A percentile compares a stretch with the other conserved stretches of the same genome.
These are phyloP conservation scores for Microbotryum silenes-acaulis DNA, from an alignment of 1,284 basidiomycete species.

Conservation along the genomic window DNA sequence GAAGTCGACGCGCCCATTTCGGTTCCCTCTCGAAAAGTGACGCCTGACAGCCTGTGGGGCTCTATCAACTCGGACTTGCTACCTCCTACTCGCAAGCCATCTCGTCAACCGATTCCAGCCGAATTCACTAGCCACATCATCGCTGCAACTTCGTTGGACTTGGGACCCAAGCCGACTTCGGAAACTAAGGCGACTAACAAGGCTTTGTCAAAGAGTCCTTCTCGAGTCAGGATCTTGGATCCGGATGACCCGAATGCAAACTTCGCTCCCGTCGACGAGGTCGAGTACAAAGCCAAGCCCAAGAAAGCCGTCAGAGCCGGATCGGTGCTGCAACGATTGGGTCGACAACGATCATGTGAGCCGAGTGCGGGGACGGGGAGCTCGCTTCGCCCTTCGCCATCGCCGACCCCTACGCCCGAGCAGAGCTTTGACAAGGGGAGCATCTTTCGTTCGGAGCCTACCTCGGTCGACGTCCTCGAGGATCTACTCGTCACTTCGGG, in stretches of 20 bases:
- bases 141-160: too few relatives aligned
- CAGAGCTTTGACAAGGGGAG: neutral
- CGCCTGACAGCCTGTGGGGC: neutral
- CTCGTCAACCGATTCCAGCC: constrained; percentile 7
- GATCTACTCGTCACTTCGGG: constrained; percentile 16
- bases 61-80: constrained; percentile 1
- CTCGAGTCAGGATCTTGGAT: neutral
- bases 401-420: constrained; percentile 6
- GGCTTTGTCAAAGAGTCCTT: too few relatives aligned
- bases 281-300: constrained; percentile 7
- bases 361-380: neutral
- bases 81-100: neutral
- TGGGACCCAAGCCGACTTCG: too few relatives aligned
- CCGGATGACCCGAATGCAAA: constrained; percentile 8
- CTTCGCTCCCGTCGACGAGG: neutral
- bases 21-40: constrained; percentile 5
- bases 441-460: neutral
- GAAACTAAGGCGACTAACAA: too few relatives aligned
- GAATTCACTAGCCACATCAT: neutral
- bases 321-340: constrained; percentile 8
- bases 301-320: constrained; percentile 3
- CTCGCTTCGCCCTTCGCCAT: neutral
- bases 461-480: constrained; percentile 5
- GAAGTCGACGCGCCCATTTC: neutral
- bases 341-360: neutral